Base-by-base conservation (phyloP, 2,329 filamentous ascomycete genomes). In the Calonectria hongkongensis region DNA sequence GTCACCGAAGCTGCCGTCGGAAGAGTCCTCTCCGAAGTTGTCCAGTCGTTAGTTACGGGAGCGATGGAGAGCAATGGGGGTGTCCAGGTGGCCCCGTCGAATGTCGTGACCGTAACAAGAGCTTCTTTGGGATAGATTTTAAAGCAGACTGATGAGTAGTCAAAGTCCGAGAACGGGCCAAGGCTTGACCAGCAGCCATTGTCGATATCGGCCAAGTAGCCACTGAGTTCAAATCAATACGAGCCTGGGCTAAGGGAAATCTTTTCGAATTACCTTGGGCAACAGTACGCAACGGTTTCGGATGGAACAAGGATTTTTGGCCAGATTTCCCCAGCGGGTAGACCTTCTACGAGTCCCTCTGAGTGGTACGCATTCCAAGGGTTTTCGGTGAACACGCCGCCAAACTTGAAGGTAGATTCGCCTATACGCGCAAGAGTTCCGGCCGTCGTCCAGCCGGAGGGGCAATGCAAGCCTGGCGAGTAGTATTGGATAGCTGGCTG, bases 401-500 rank as follows among this genome's bases (percentile, higher is more conserved):
- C 58, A 7, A 28, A 25, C 3, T 72, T 36, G 8, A 56, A 65
- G 0, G 54, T 48, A 4, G 72, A 50, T 15, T 67, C 62, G 1
- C 62, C 67, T 27, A 66, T 64, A 25, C 66, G 72, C 0, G 72
- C 72, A 21, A 79, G 45, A 1, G 71, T 36, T 15, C 75, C 80
- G 0, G 71, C 79, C 3, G 78, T 81, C 7, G 77, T 79, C 78
- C 79, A 80, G 0, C 75, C 75, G 0, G 75, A 71, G 1, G 79
- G 80, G 13, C 78, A 83, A 9, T 65, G 48, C 2, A 79, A 27
- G 0, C 76, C 81, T 0, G 79, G 78, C 0, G 80, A 82, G 68
- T 77, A 72, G 50, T 80, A 79, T 0, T 56, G 30, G 16, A 80
- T 43, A 15, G 74, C 66, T 2, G 70, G 73, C 6, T 75, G 71